phyloP scores from a whole-genome alignment of 116 monocot species.

The Phalaenopsis hybrid region DNA sequence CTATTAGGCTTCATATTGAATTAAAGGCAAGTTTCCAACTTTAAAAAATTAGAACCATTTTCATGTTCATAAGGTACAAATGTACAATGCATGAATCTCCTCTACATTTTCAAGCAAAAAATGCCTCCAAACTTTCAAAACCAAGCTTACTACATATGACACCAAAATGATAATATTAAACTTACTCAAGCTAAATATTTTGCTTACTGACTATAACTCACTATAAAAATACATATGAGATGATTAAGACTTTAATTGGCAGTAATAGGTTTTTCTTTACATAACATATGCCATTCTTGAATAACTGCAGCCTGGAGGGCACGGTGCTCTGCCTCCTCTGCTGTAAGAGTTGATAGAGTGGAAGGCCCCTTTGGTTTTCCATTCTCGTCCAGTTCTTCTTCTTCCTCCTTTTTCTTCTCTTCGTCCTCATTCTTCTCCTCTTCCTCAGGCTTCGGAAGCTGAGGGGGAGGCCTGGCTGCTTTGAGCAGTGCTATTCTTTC shows the following conservation, averaged over 20 bases:
- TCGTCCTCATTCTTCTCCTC: slow-evolving; percentile 42
- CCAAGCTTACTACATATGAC: too few species aligned
- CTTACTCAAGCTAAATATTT: too few species aligned
- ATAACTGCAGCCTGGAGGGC: slow-evolving; percentile 92
- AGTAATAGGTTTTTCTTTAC: slow-evolving; percentile 73
- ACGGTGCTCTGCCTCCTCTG: slow-evolving; percentile 93
- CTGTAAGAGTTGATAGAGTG: slow-evolving; percentile 68
- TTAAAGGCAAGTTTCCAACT: too few species aligned
- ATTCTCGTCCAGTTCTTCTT: slow-evolving; percentile 46
- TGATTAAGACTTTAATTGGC: not conserved
- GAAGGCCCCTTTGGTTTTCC: slow-evolving; percentile 71
- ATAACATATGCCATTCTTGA: slow-evolving; percentile 88
- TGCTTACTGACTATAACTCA: too few species aligned
- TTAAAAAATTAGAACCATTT: too few species aligned
- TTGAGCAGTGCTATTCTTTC: slow-evolving; percentile 86
- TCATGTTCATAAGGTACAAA: too few species aligned
- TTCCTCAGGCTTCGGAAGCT: slow-evolving; percentile 37
- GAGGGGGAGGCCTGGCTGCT: slow-evolving; percentile 73
- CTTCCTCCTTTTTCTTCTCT: slow-evolving; percentile 31
- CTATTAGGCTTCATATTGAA: too few species aligned
- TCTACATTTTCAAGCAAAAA: too few species aligned
- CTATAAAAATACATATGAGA: too few species aligned
- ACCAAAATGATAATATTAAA: too few species aligned
- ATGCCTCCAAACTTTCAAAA: too few species aligned
- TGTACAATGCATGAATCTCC: too few species aligned